Conservation (phyloP, 164 flowering plant genomes). For the Vitis vinifera region DNA sequence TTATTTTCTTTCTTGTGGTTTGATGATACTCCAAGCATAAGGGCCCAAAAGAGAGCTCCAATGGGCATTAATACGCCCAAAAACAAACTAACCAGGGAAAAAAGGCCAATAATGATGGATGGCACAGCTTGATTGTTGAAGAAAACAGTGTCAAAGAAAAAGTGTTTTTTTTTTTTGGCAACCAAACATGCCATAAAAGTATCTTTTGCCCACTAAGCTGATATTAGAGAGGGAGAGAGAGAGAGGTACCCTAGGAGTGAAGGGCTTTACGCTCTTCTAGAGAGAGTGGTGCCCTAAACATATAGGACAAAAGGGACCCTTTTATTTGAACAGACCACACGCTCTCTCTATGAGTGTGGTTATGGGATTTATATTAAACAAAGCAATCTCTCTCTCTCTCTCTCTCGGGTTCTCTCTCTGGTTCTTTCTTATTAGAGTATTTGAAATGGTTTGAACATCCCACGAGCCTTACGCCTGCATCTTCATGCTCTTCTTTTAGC, state of each 20-base stretch:
- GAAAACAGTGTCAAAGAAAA: conserved; percentile 22
- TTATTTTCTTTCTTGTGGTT: too few species aligned
- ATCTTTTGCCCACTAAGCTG: conserved; percentile 3
- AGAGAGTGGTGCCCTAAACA: not conserved
- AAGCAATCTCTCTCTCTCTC: conserved; percentile 6
- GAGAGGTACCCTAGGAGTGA: too few species aligned
- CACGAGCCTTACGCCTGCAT: conserved; percentile 32
- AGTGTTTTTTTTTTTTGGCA: not conserved
- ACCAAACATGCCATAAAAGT: conserved; percentile 8
- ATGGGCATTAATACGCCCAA: too few species aligned
- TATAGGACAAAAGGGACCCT: not conserved
- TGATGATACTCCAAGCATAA: too few species aligned
- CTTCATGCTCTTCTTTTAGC: conserved; percentile 16
- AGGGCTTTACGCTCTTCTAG: not conserved
- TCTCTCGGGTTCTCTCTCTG: conserved; percentile 13
- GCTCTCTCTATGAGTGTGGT: conserved; percentile 5
- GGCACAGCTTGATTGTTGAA: conserved; percentile 9
- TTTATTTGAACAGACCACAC: not conserved
- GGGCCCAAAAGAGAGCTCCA: not conserved
- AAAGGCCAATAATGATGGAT: conserved; percentile 18
- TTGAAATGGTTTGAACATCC: conserved; percentile 32
- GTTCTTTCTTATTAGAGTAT: conserved; percentile 15
- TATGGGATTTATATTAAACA: not conserved
- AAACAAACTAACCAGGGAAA: not conserved
- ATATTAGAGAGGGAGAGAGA: too few species aligned